A percentile compares a stretch with the other conserved stretches of the same genome.
Evolutionary conservation across 2,329 filamentous ascomycete genomes (phyloP).

Genomic region (Aspergillus sp.): DNA sequence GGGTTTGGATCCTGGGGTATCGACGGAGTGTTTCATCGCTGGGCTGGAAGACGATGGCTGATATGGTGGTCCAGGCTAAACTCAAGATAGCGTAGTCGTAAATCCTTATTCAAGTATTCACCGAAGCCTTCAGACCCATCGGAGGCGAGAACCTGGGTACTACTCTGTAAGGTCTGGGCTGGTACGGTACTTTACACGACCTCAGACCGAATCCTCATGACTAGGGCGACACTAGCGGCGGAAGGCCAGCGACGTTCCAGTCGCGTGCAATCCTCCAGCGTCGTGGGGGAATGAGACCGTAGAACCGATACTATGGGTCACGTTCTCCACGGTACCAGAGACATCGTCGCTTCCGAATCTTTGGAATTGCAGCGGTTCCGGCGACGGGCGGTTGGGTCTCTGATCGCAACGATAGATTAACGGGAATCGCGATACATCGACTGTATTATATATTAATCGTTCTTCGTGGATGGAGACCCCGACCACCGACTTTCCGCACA

Average conservation of each 20-base stretch:
- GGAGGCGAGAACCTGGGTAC: neutral
- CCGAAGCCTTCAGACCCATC: neutral
- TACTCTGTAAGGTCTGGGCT: too few species aligned
- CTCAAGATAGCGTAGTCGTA: too few species aligned
- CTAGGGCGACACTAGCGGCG: neutral
- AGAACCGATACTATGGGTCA: conserved; percentile 6
- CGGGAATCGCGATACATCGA: too few species aligned
- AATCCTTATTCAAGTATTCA: too few species aligned
- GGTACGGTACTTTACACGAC: neutral
- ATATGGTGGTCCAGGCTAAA: too few species aligned
- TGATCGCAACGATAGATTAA: neutral
- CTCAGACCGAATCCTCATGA: neutral
- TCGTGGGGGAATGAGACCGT: neutral
- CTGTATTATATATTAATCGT: neutral
- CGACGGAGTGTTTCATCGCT: too few species aligned
- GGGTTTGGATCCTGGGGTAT: too few species aligned
- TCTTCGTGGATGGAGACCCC: neutral
- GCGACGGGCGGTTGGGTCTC: neutral
- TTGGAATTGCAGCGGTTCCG: too few species aligned
- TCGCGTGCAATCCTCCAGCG: neutral
- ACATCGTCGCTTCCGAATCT: too few species aligned
- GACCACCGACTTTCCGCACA: neutral
- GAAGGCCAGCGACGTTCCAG: conserved; percentile 2
- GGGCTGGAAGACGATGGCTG: too few species aligned
- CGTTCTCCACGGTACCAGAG: neutral